Evolutionary conservation across 305 asterid species (phyloP), one percentile per base, ranked within the genome.

Genomic region (Fraxinus sp.): DNA sequence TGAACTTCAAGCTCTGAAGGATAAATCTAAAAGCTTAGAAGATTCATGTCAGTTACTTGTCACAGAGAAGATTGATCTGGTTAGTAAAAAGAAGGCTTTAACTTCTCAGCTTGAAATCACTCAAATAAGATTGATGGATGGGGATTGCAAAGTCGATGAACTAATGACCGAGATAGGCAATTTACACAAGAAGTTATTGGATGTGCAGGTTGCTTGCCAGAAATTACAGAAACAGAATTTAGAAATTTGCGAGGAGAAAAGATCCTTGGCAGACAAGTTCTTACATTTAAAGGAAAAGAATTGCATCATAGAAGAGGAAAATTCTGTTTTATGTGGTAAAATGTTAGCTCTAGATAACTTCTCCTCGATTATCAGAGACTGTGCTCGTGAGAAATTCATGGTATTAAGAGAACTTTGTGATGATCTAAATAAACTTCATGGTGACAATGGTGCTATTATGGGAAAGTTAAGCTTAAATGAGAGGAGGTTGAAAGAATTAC

Each of bases 21-120:
- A 86, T 78, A 95, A 92, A 86, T 90, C 96, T 7, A 88, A 86
- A 87, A 89, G 85, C 81, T 86, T 93, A 79, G 98, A 95, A 89
- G 97, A 92, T 87, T 93, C 98, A 39, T 90, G 88, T 86, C 94
- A 90, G 83, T 82, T 95, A 82, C 97, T 93, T 62, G 91, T 86
- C 28, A 83, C 88, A 85, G 94, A 95, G 91, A 97, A 95, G 86
- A 88, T 90, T 81, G 90, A 72, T 87, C 90, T 96, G 86, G 79
- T 86, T 59, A 81, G 83, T 83, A 93, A 90, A 81, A 95, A 92
- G 72, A 94, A 87, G 78, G 86, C 80, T 80, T 80, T 97, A 84
- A 78, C 85, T 87, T 88, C 91, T 88, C 89, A 91, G 87, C 87
- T 97, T 87, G 92, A 89, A 81, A 85, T 77, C 83, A 80, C 94